Evolutionary conservation across 345 rosid species (phyloP).

Genomic region (Citropsis articulata): DNA sequence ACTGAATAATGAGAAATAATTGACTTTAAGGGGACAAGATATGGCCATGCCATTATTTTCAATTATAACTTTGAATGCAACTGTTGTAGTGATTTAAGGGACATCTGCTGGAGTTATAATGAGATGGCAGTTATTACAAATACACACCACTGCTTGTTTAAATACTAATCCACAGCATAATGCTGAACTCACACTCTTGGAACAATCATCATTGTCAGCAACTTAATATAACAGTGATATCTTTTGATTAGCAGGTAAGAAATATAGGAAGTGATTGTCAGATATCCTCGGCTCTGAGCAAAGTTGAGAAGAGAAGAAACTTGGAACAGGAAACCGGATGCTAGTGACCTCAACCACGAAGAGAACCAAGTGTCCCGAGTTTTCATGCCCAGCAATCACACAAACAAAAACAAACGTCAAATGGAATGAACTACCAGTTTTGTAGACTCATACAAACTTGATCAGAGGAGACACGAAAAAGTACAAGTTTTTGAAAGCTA

Average conservation of each 20-base stretch:
- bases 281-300: neutral
- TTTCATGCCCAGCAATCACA: neutral
- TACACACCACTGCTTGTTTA: neutral
- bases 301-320: constrained; percentile 4
- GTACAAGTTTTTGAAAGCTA: neutral
- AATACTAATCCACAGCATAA: neutral
- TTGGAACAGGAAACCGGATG: neutral
- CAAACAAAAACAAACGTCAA: neutral
- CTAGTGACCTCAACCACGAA: neutral
- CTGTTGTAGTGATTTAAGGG: neutral
- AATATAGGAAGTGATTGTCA: constrained; percentile 42
- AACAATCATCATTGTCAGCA: neutral
- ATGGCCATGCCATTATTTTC: neutral
- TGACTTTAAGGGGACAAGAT: constrained; percentile 4
- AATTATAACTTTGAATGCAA: constrained; percentile 12
- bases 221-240: constrained; percentile 7
- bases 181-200: neutral
- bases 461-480: neutral
- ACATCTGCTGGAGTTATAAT: neutral
- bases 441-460: neutral
- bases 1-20: neutral
- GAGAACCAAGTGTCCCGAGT: neutral
- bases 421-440: neutral
- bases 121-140: neutral
- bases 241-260: constrained; percentile 42